A percentile compares a stretch with the other conserved stretches of the same genome.
Conservation (phyloP, 108 stramenopile genomes). For the Stephanodiscus minutulus region DNA sequence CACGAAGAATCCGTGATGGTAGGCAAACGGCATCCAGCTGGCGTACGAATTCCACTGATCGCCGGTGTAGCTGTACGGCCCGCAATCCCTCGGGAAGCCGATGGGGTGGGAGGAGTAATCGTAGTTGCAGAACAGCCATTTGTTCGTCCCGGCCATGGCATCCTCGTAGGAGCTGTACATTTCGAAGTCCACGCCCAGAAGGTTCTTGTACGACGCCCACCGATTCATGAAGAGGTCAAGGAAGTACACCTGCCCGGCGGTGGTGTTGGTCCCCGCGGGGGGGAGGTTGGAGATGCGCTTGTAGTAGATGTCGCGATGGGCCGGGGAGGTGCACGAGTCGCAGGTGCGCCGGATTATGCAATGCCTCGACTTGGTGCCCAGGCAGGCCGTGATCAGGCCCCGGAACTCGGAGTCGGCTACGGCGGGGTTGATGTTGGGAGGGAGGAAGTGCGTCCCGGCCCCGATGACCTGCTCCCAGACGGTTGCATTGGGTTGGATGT, state of each 20-base stretch:
- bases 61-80: neutral
- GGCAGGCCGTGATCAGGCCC: constrained; percentile 16
- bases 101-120: constrained; percentile 1
- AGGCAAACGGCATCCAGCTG: constrained; percentile 6
- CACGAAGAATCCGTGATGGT: constrained; percentile 38
- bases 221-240: constrained; percentile 45
- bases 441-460: constrained; percentile 26
- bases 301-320: constrained; percentile 51
- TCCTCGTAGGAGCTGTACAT: constrained; percentile 43
- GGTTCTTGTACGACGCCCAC: constrained; percentile 29
- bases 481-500: constrained; percentile 12
- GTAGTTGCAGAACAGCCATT: constrained; percentile 44
- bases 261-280: constrained; percentile 2
- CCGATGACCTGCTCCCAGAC: constrained; percentile 32
- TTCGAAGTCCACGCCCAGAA: constrained; percentile 30
- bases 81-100: constrained; percentile 49
- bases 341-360: constrained; percentile 40
- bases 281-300: constrained; percentile 33
- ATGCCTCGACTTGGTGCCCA: neutral
- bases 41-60: constrained; percentile 39
- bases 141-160: constrained; percentile 28
- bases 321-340: constrained; percentile 13
- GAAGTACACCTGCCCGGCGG: constrained; percentile 23
- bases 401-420: constrained; percentile 29
- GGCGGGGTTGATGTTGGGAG: constrained; percentile 13